Conservation (phyloP, 176 grass and related monocot genomes). For the Melocanna baccifera region DNA sequence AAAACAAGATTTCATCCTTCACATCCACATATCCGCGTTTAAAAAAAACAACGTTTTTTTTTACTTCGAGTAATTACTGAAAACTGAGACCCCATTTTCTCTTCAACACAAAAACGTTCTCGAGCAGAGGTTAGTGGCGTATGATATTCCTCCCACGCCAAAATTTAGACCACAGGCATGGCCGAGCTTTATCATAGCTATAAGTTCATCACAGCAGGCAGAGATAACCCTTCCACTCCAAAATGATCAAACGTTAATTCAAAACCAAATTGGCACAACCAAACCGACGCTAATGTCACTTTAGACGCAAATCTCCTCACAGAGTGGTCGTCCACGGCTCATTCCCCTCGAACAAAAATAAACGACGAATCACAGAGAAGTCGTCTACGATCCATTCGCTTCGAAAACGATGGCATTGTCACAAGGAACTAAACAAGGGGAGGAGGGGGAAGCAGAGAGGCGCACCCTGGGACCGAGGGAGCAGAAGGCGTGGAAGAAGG, state of each 20-base stretch:
- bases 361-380: no score
- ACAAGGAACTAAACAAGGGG: neutral
- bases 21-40: neutral
- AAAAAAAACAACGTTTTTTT: neutral
- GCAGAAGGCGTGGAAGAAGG: conserved; percentile 53
- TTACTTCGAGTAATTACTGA: neutral
- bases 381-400: neutral
- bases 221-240: neutral
- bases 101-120: neutral
- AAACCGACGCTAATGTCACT: neutral
- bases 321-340: no score
- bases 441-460: neutral
- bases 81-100: neutral
- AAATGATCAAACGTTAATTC: neutral
- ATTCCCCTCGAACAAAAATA: neutral
- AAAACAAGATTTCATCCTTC: neutral
- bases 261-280: conserved; percentile 18
- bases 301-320: neutral
- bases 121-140: neutral
- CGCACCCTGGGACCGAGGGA: conserved; percentile 29
- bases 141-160: neutral
- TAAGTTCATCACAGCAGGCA: neutral
- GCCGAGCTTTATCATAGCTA: neutral
- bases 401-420: neutral
- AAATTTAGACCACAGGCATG: neutral